Evolutionary conservation across 1,284 basidiomycete species (phyloP), one percentile per base, ranked within the genome.

Genomic region (Earliella scabrosa): DNA sequence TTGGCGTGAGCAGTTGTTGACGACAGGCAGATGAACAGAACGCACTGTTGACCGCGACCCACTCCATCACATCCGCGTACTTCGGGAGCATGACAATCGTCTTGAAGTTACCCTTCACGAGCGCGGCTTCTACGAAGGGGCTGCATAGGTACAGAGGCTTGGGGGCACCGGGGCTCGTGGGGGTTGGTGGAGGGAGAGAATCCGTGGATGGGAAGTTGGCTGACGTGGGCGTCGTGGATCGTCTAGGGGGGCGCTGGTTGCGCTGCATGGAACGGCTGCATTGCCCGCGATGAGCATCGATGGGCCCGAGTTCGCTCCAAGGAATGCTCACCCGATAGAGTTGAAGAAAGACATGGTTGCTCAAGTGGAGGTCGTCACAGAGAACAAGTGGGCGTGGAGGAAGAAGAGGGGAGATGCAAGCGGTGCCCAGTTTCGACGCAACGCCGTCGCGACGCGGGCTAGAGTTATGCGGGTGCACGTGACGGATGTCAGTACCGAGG

Each of bases 71-170:
- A 72, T 97, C 94, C 38, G 95, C 92, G 70, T 97, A 98, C 73
- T 98, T 98, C 18, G 97, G 97, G 34, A 97, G 84, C 76, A 95
- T 93, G 36, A 98, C 95, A 65, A 99, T 98, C 1, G 96, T 98
- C 78, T 98, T 98, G 79, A 98, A 98, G 71, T 95, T 97, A 16
- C 97, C 97, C 74, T 98, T 98, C 63, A 99, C 96, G 27, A 99
- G 82, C 1, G 97, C 95, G 1, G 95, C 93, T 68, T 98, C 95
- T 50, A 97, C 95, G 70, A 99, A 99, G 4, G 95, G 95, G 66
- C 92, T 93, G 72, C 90, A 94, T n/a, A 97, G 81, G 72, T 95
- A 97, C 27, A 97, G 77, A 1, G 94, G 91, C 66, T 90, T 91
- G 6, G 65, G 65, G 3, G 79, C 76, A 5, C 80, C 75, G 1